Base-by-base conservation (phyloP, 352 stramenopile species). In the Achlya hypogyna region DNA sequence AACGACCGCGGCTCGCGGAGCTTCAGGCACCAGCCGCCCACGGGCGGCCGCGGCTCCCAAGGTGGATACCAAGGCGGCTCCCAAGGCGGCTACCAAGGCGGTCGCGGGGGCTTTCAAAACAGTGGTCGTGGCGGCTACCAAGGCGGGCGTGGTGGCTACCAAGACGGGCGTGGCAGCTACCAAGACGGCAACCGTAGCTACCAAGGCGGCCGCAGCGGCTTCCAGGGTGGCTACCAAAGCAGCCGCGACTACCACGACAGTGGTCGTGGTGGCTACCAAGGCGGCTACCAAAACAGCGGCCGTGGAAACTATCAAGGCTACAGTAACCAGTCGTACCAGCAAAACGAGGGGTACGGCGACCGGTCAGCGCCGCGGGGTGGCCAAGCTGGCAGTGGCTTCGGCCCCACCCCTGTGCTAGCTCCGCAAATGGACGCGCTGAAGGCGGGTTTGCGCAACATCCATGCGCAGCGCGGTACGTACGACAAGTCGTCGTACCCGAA, bases 361-460 rank as follows among this genome's bases (percentile, higher is more conserved):
- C 53, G 23, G n/a, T 18, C 54, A 20, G 23, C 23, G 31, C 60
- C 8, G 22, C 47, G 9, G 10, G 18, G 20, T 25, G 42, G 29
- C 72, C 10, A 3, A 12, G 8, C 8, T 20, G 49, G 49, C 49
- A 22, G 76, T 35, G 65, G 70, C 18, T 67, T 67, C n/a, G 74
- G 77, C 18, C 74, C 69, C 9, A 62, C 78, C 14, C 64, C 74
- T 12, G 65, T 67, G 10, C 75, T 69, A 16, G 75, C 72, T 2
- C 80, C 74, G 38, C 75, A 81, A 27, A 71, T 93, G 5, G 84
- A 93, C 23, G 84, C 84, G 25, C 67, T 93, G 28, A 91, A 91
- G 68, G 81, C 82, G 27, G 84, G 84, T 52, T 78, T 93, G 29
- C 84, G 84, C 59, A 93, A 81, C 75, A 93, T 93, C 82, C 84